Conservation (phyloP, 176 grass and related monocot genomes). For the Bolboschoenus planiculmis region DNA sequence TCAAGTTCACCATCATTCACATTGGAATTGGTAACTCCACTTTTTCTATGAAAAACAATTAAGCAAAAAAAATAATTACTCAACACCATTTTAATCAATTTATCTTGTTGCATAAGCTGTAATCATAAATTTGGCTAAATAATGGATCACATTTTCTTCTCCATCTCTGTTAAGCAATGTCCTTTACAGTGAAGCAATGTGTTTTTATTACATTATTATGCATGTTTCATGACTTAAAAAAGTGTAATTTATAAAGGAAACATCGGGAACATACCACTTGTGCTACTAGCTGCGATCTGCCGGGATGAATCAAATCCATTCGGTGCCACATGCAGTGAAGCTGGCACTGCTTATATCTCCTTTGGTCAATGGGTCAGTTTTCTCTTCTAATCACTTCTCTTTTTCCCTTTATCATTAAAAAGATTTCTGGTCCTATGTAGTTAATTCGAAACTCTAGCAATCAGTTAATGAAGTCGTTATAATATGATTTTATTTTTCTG, state of each 20-base stretch:
- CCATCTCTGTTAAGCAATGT: background rate
- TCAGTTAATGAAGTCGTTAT: background rate
- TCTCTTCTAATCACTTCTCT: background rate
- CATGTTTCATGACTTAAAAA: constrained; percentile 3
- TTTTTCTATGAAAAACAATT: background rate
- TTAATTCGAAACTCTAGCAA: background rate
- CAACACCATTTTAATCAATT: background rate
- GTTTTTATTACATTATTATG: background rate
- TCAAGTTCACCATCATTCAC: constrained; percentile 96
- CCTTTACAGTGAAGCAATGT: background rate
- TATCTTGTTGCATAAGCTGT: background rate
- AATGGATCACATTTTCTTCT: background rate
- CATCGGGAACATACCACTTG: constrained; percentile 98
- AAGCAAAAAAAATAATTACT: background rate
- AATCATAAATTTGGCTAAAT: background rate
- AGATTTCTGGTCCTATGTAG: background rate
- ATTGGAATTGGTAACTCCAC: constrained; percentile 71
- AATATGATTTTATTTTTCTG: background rate
- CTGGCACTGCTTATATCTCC: constrained; percentile 90
- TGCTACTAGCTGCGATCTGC: constrained; percentile 88
- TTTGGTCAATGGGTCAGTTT: constrained; percentile 95
- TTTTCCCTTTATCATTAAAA: constrained; percentile 8
- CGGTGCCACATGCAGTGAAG: constrained; percentile 77
- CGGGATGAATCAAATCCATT: constrained; percentile 90
- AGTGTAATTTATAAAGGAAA: constrained; percentile 50